These are phyloP conservation scores for Hura crepitans DNA, from an alignment of 441 rosid genomes.

Conservation along the genomic window DNA sequence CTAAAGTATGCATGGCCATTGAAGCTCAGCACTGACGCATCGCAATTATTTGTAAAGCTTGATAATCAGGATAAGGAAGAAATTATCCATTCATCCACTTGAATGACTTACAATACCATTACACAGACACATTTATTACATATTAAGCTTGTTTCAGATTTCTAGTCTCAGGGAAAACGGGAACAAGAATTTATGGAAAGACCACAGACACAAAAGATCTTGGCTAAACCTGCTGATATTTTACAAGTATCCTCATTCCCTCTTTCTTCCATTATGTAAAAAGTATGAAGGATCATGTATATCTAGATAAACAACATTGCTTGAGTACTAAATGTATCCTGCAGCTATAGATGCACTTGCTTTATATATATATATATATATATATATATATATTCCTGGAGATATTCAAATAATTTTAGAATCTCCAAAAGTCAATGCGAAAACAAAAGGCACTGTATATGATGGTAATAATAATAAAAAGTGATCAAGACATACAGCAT, in stretches of 20 bases:
- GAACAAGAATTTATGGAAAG: neutral
- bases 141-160: neutral
- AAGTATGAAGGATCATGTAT: neutral
- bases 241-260: neutral
- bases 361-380: too few species aligned
- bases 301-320: neutral
- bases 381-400: too few species aligned
- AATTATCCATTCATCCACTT: neutral
- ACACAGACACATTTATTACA: neutral
- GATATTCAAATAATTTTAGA: neutral
- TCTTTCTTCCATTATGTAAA: neutral
- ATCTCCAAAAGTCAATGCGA: neutral
- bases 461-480: conserved; percentile 2
- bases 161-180: neutral
- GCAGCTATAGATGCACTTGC: neutral
- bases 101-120: neutral
- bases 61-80: neutral
- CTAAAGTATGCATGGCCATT: neutral
- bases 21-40: neutral
- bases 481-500: conserved; percentile 56
- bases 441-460: neutral
- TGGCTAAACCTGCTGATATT: neutral
- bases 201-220: neutral
- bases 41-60: neutral
- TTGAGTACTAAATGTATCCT: neutral